These are phyloP conservation scores for Gymnopilus dilepis DNA, from an alignment of 768 basidiomycete genomes.

Conservation along the genomic window DNA sequence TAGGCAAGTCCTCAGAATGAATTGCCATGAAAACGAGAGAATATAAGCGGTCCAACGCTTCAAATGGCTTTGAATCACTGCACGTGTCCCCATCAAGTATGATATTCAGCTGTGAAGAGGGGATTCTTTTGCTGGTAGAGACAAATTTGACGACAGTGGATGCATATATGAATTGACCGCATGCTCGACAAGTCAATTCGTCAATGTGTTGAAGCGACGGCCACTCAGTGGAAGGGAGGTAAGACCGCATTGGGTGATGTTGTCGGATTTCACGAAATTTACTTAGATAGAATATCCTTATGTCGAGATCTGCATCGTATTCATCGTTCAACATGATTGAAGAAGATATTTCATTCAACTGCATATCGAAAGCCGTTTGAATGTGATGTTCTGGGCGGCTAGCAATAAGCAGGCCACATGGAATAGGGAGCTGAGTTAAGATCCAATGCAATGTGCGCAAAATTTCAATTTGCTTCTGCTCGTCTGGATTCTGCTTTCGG, in stretches of 20 bases:
- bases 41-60: not conserved
- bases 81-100: not conserved
- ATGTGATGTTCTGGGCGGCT: not conserved
- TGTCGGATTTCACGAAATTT: not conserved
- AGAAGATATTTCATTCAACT: not conserved
- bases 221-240: not conserved
- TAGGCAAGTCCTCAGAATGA: not conserved
- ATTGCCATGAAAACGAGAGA: not conserved
- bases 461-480: not conserved
- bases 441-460: not conserved
- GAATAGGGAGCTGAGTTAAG: not conserved
- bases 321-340: not conserved
- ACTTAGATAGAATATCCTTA: not conserved
- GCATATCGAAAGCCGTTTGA: not conserved
- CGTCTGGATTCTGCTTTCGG: not conserved
- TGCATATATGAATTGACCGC: not conserved
- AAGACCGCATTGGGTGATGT: not conserved
- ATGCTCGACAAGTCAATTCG: not conserved
- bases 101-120: not conserved
- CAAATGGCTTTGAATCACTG: not conserved
- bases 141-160: not conserved
- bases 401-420: not conserved
- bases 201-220: not conserved
- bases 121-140: not conserved
- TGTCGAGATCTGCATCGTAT: not conserved